Conservation (phyloP, 2,329 filamentous ascomycete species). For the Xylogone sp. region DNA sequence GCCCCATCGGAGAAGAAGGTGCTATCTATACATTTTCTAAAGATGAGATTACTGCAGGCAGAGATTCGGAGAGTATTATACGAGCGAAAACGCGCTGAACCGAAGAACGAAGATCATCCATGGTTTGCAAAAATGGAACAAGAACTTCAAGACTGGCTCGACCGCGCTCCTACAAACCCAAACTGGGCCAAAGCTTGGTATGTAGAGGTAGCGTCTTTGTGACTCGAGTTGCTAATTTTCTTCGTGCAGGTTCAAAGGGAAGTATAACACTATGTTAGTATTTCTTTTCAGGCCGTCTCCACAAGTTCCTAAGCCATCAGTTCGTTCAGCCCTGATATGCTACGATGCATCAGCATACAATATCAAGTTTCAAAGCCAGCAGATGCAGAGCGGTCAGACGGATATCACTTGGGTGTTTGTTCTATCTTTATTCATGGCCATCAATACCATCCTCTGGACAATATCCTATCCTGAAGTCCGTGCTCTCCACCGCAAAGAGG, state of each 20-base stretch:
- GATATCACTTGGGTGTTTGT: slow-evolving; percentile 95
- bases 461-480: slow-evolving; percentile 85
- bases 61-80: slow-evolving; percentile 87
- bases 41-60: slow-evolving; percentile 81
- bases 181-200: slow-evolving; percentile 77
- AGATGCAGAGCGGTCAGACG: slow-evolving; percentile 70
- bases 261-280: slow-evolving; percentile 84
- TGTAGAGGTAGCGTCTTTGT: not conserved
- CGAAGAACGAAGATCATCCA: slow-evolving; percentile 74
- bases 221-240: slow-evolving; percentile 13
- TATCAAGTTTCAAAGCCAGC: slow-evolving; percentile 74
- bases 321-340: slow-evolving; percentile 74
- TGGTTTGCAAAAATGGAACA: slow-evolving; percentile 82
- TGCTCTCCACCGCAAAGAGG: slow-evolving; percentile 64
- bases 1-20: slow-evolving; percentile 78
- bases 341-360: slow-evolving; percentile 81
- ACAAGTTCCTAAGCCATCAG: slow-evolving; percentile 81
- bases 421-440: slow-evolving; percentile 81
- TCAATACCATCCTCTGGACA: slow-evolving; percentile 90
- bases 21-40: slow-evolving; percentile 88
- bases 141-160: slow-evolving; percentile 77
- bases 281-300: slow-evolving; percentile 88
- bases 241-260: slow-evolving; percentile 53
- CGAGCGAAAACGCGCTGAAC: slow-evolving; percentile 74
- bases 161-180: slow-evolving; percentile 67